Conservation (phyloP, 208 protist species). For the Spongospora subterranea region DNA sequence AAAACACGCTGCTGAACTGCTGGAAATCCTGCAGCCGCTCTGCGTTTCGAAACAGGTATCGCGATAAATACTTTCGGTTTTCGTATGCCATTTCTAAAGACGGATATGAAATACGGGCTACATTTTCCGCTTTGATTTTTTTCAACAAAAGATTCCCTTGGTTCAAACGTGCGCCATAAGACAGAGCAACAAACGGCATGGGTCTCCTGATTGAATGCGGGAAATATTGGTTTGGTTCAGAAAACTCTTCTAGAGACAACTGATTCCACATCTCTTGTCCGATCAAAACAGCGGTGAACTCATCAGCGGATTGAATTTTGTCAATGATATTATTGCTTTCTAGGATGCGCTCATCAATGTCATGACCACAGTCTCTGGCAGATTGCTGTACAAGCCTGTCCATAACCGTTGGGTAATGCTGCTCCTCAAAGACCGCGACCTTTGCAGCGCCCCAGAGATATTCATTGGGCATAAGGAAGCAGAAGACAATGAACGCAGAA, state of each 20-base stretch:
- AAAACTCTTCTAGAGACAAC: background rate
- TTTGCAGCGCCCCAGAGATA: too few species aligned
- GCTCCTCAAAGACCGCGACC: too few species aligned
- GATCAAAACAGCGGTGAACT: background rate
- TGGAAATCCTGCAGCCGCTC: background rate
- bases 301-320: too few species aligned
- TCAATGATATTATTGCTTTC: too few species aligned
- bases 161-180: background rate
- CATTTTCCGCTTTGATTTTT: background rate
- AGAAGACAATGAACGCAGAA: too few species aligned
- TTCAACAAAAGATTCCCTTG: background rate
- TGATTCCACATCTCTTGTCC: slow-evolving; percentile 10
- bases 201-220: background rate
- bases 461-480: too few species aligned
- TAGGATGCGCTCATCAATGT: too few species aligned
- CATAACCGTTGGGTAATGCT: too few species aligned
- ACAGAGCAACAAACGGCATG: slow-evolving; percentile 21
- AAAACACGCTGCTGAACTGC: background rate
- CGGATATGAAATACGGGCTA: background rate
- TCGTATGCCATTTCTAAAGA: background rate
- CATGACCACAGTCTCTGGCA: too few species aligned
- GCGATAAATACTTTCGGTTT: background rate
- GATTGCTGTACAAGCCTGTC: too few species aligned
- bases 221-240: slow-evolving; percentile 1
- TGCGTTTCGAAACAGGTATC: slow-evolving; percentile 30